A percentile compares a stretch with the other conserved stretches of the same genome.
These are phyloP conservation scores for Oryza australiensis DNA, from an alignment of 176 grass and related monocot species.

Conservation along the genomic window DNA sequence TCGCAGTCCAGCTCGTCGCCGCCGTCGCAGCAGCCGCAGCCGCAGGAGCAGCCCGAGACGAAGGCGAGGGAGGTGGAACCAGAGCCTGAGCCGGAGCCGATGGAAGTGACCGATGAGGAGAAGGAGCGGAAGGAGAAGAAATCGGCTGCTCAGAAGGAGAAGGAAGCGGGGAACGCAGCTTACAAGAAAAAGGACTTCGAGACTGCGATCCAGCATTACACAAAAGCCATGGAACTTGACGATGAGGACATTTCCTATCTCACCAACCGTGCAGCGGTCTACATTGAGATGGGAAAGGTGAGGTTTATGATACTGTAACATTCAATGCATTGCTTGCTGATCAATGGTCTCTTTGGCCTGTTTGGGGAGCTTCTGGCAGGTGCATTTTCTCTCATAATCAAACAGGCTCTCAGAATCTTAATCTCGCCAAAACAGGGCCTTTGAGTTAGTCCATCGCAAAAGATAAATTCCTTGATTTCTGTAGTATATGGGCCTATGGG, in stretches of 20 bases:
- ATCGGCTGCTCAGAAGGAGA: constrained; percentile 75
- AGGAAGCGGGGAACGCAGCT: constrained; percentile 83
- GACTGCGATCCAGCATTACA: constrained; percentile 82
- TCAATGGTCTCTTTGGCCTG: not conserved
- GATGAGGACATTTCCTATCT: constrained; percentile 87
- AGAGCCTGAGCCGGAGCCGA: constrained; percentile 58
- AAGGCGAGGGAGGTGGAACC: constrained; percentile 48
- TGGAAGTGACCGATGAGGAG: constrained; percentile 63
- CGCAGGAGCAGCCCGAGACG: constrained; percentile 20
- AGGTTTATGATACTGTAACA: constrained; percentile 16
- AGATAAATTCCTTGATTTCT: not conserved
- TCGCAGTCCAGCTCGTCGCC: constrained; percentile 36
- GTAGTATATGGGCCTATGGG: not conserved
- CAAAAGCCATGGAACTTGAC: constrained; percentile 76
- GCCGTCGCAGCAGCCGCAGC: constrained; percentile 12
- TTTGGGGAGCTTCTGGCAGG: no score
- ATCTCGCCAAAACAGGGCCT: no score
- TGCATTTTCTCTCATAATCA: no score
- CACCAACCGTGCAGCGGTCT: constrained; percentile 89
- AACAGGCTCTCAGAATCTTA: no score
- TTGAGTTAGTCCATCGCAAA: not conserved
- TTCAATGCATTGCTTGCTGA: not conserved
- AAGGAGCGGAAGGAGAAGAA: constrained; percentile 69
- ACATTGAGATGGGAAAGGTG: constrained; percentile 97
- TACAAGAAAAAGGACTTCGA: constrained; percentile 99